Conservation (phyloP, 768 basidiomycete species). For the Melanogaster broomeanus region DNA sequence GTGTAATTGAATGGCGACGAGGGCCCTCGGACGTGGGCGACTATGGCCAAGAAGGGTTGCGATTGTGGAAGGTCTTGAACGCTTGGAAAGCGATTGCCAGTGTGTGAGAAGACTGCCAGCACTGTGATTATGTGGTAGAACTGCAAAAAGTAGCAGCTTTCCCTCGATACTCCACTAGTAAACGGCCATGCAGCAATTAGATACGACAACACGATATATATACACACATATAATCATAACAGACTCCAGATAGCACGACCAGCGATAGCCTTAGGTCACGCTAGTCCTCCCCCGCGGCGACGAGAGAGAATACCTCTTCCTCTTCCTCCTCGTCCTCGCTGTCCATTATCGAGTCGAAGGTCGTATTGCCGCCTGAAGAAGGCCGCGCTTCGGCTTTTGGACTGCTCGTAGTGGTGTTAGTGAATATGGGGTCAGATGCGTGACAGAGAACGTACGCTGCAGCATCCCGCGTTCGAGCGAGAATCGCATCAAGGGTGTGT, state of each 20-base stretch:
- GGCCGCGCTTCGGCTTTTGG: conserved; percentile 7
- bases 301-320: conserved; percentile 48
- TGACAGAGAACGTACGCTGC: conserved; percentile 10
- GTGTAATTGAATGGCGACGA: no score
- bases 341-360: conserved; percentile 56
- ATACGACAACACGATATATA: neutral
- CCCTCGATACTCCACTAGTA: neutral
- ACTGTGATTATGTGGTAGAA: no score
- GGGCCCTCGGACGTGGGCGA: no score
- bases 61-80: no score
- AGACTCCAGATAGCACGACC: neutral
- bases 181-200: neutral
- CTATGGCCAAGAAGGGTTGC: no score
- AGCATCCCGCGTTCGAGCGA: conserved; percentile 74
- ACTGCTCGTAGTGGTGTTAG: neutral
- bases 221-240: neutral
- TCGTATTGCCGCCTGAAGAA: conserved; percentile 13
- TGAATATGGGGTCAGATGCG: neutral
- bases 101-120: no score
- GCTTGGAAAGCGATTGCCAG: no score
- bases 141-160: no score
- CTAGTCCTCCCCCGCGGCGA: conserved; percentile 34
- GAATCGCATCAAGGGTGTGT: conserved; percentile 61
- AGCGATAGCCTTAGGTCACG: neutral
- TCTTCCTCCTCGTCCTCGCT: conserved; percentile 50